These are phyloP conservation scores for Canariomyces notabilis DNA, from an alignment of 2,329 filamentous ascomycete species.

Conservation along the genomic window DNA sequence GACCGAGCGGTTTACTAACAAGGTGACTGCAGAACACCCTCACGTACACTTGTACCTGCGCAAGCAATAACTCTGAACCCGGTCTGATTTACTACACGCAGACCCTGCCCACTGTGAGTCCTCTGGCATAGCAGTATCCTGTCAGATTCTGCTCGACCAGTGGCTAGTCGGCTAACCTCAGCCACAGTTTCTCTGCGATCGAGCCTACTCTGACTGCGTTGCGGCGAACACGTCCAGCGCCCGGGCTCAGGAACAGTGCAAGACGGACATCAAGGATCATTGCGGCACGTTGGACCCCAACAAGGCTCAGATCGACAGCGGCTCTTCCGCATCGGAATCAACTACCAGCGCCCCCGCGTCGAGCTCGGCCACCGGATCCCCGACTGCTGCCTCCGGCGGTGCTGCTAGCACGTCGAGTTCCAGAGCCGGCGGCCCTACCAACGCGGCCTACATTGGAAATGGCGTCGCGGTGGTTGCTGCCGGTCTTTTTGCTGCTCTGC, in stretches of 20 bases:
- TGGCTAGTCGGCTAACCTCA: conserved; percentile 15
- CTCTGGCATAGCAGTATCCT: neutral
- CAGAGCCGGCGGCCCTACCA: conserved; percentile 27
- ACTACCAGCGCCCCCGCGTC: conserved; percentile 29
- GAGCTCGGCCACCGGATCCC: conserved; percentile 21
- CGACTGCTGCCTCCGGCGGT: conserved; percentile 14
- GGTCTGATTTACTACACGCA: conserved; percentile 50
- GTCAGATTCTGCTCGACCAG: neutral
- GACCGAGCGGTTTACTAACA: conserved; percentile 6
- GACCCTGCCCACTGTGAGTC: conserved; percentile 43
- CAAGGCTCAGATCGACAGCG: conserved; percentile 27
- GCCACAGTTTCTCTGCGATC: conserved; percentile 45
- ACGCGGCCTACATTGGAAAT: conserved; percentile 36
- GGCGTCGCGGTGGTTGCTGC: conserved; percentile 46
- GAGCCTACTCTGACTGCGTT: conserved; percentile 47
- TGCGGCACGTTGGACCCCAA: conserved; percentile 43
- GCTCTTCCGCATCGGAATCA: conserved; percentile 16
- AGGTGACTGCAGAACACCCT: conserved; percentile 37
- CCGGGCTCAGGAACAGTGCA: conserved; percentile 45
- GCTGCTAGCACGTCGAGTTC: conserved; percentile 21
- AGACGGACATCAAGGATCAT: conserved; percentile 39
- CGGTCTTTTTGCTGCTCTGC: conserved; percentile 46
- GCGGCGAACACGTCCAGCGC: conserved; percentile 36
- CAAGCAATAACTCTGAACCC: conserved; percentile 44
- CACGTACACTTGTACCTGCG: conserved; percentile 45